Base-by-base conservation (phyloP, 495 filamentous ascomycete species). In the Daldinia grandis region DNA sequence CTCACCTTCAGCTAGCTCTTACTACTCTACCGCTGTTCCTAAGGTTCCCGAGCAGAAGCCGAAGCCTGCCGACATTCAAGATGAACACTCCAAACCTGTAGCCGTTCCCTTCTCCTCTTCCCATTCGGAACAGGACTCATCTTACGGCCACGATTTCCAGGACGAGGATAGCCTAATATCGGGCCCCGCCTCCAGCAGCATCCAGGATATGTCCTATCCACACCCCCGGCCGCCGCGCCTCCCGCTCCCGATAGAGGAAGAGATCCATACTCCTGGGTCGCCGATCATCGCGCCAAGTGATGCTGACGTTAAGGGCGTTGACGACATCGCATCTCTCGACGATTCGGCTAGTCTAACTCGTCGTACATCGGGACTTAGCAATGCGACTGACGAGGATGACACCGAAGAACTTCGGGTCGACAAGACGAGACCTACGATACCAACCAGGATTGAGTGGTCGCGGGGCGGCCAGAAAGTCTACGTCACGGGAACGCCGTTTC, bases 401-500 rank as follows among this genome's bases (percentile, higher is more conserved):
- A 82, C 85, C 47, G 91, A 94, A 71, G 93, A 94, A 73, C 82
- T 95, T 68, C 84, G 88, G 37, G 85, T 89, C 33, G 88, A 90
- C 67, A 86, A 87, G 75, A 84, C 83, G 19, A 82, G 81, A 58
- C 85, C 86, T 3, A 89, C 87, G 17, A 90, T 98, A 40, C 93
- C 94, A 7, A 97, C 93, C 12, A 76, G 85, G 33, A 87, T 99
- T 38, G 90, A 93, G 79, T 99, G 95, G 95, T 85, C 83, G 56
- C 85, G 89, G 27, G 87, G 86, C 37, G 91, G 91, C 64, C 87
- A 96, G 60, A 95, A 93, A 81, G 89, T 98, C 62, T 98, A 96
- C 78, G 92, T 99, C 38, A 98, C 96, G 1, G 95, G 95, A 67
- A 98, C 96, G 19, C 97, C 98, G 75, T 94, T 94, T 62, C 89